Percentiles rank a stretch among this genome's conserved stretches.
phyloP scores from a whole-genome alignment of 495 filamentous ascomycete species.

The Aspergillus nanangensis region DNA sequence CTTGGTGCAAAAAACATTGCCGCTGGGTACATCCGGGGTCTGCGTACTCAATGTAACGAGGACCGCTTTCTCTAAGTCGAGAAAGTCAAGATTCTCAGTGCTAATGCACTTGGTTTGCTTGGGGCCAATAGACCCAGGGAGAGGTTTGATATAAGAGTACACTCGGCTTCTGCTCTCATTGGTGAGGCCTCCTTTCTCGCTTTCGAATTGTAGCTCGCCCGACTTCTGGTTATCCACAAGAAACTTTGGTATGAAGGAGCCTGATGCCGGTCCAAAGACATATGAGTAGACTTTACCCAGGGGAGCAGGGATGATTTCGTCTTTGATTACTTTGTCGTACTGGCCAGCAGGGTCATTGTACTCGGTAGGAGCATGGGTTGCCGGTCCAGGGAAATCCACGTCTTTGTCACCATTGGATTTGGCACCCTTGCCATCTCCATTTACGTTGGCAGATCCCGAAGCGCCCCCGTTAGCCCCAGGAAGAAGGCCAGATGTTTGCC shows the following conservation, averaged over 20 bases:
- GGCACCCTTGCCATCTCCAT: slow-evolving; percentile 45
- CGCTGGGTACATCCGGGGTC: slow-evolving; percentile 92
- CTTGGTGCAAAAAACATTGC: slow-evolving; percentile 85
- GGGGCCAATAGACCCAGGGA: slow-evolving; percentile 79
- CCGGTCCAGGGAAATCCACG: slow-evolving; percentile 81
- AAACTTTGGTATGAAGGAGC: slow-evolving; percentile 78
- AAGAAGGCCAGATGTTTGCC: slow-evolving; percentile 64
- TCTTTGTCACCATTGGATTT: slow-evolving; percentile 51
- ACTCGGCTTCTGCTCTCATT: slow-evolving; percentile 67
- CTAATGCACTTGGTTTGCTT: slow-evolving; percentile 94
- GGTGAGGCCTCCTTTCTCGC: slow-evolving; percentile 72
- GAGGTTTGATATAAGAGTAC: slow-evolving; percentile 89
- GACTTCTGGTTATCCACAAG: slow-evolving; percentile 84
- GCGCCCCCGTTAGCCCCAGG: slow-evolving; percentile 30
- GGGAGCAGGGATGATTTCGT: slow-evolving; percentile 82
- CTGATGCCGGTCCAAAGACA: slow-evolving; percentile 76
- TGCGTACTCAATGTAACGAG: slow-evolving; percentile 75
- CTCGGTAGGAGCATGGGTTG: slow-evolving; percentile 75
- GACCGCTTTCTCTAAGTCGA: slow-evolving; percentile 85
- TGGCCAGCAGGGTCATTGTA: slow-evolving; percentile 73
- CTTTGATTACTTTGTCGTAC: slow-evolving; percentile 78
- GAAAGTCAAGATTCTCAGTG: slow-evolving; percentile 70
- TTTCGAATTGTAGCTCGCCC: slow-evolving; percentile 74
- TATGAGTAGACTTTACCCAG: slow-evolving; percentile 88
- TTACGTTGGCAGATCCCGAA: slow-evolving; percentile 18